Percentiles rank a stretch among this genome's conserved stretches.
Conservation (phyloP, 139 green algal genomes). For the Closterium sp. region DNA sequence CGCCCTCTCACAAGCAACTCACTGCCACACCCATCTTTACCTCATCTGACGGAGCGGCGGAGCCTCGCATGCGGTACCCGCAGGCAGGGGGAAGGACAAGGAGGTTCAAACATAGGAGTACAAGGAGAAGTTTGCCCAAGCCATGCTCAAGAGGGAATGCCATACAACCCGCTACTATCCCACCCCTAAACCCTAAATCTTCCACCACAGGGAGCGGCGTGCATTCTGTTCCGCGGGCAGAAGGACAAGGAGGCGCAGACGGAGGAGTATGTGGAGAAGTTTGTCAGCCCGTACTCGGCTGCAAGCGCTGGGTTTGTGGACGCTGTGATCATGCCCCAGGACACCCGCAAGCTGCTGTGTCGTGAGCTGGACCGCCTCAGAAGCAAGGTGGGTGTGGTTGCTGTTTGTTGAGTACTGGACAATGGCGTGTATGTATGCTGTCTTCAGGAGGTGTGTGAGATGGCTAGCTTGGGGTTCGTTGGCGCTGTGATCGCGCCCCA, state of each 20-base stretch:
- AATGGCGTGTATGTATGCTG: too few species aligned
- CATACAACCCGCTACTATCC: too few species aligned
- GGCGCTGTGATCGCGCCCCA: slow-evolving; percentile 66
- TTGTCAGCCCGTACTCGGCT: slow-evolving; percentile 47
- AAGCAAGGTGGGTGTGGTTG: neutral
- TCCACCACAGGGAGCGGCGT: slow-evolving; percentile 57
- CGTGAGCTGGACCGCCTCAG: neutral
- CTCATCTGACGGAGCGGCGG: slow-evolving; percentile 57
- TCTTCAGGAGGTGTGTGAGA: too few species aligned
- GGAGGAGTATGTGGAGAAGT: slow-evolving; percentile 56
- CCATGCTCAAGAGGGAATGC: too few species aligned
- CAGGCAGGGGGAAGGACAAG: too few species aligned
- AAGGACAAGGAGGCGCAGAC: neutral
- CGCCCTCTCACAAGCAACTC: neutral
- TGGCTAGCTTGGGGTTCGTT: slow-evolving; percentile 60
- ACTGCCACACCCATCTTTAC: neutral
- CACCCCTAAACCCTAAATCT: too few species aligned
- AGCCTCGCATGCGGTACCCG: too few species aligned
- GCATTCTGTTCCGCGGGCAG: slow-evolving; percentile 60
- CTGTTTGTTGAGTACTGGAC: too few species aligned
- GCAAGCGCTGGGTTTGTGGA: slow-evolving; percentile 65
- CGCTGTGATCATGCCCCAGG: slow-evolving; percentile 61
- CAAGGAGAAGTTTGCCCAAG: slow-evolving; percentile 48
- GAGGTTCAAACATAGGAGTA: too few species aligned
- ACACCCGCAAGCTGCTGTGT: slow-evolving; percentile 54